Evolutionary conservation across 139 green algal genomes (phyloP).

Genomic region (Mesostigma viride): DNA sequence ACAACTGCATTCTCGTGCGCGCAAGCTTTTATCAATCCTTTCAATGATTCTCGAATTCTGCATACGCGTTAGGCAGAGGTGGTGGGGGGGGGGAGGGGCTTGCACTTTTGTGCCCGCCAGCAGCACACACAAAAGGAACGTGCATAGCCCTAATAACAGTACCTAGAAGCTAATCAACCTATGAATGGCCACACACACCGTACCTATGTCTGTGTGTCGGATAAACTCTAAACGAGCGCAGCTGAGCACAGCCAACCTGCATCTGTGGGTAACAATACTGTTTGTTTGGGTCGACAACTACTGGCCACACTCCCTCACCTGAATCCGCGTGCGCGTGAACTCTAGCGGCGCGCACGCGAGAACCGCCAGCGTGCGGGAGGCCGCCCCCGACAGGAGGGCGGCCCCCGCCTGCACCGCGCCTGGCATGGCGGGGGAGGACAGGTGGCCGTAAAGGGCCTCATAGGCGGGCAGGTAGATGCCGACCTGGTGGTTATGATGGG

Average conservation of each 20-base stretch:
- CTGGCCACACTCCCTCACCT: conserved; percentile 17
- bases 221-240: too few species aligned
- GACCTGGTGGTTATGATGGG: conserved; percentile 45
- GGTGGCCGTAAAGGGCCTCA: conserved; percentile 51
- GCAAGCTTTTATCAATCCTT: too few species aligned
- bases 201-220: too few species aligned
- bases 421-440: conserved; percentile 10
- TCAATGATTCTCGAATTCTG: too few species aligned
- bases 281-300: background rate
- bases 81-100: too few species aligned
- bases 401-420: background rate
- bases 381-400: conserved; percentile 24
- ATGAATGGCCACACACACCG: too few species aligned
- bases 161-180: background rate
- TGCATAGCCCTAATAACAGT: conserved; percentile 6
- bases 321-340: conserved; percentile 30
- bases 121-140: too few species aligned
- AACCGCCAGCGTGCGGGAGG: conserved; percentile 24
- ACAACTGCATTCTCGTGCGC: too few species aligned
- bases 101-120: too few species aligned
- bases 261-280: background rate
- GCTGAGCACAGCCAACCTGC: too few species aligned
- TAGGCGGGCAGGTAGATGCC: conserved; percentile 93
- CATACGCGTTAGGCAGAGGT: too few species aligned
- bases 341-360: conserved; percentile 27